These are phyloP conservation scores for Monosporozyma aquatica DNA, from an alignment of 805 yeast species.

Conservation along the genomic window DNA sequence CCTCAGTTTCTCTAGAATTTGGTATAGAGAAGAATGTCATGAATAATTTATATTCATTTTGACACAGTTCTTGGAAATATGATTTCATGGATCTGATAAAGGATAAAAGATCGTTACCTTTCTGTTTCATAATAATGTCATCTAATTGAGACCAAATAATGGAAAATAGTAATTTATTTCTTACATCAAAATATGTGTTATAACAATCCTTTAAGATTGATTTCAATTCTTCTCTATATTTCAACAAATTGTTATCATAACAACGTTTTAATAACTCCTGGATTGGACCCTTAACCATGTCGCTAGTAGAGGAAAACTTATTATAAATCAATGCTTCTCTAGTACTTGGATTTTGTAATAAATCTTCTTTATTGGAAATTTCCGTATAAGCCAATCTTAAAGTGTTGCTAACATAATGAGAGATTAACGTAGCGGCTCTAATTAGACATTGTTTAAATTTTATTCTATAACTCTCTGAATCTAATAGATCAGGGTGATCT, in stretches of 20 bases:
- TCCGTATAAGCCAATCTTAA: slow-evolving; percentile 31
- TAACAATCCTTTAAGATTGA: slow-evolving; percentile 47
- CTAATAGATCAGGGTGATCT: slow-evolving; percentile 52
- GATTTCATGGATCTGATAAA: slow-evolving; percentile 54
- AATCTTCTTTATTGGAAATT: slow-evolving; percentile 19
- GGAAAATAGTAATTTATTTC: slow-evolving; percentile 42
- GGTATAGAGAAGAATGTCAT: slow-evolving; percentile 39
- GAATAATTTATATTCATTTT: slow-evolving; percentile 55
- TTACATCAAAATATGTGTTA: slow-evolving; percentile 49
- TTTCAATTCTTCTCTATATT: slow-evolving; percentile 52
- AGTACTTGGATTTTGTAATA: slow-evolving; percentile 27
- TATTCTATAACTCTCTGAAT: slow-evolving; percentile 55
- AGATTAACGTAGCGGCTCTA: slow-evolving; percentile 64
- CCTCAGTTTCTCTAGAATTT: slow-evolving; percentile 21
- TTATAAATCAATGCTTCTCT: slow-evolving; percentile 58
- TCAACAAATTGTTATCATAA: slow-evolving; percentile 32
- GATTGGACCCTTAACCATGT: slow-evolving; percentile 32
- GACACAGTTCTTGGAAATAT: slow-evolving; percentile 49
- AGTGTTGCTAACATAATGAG: slow-evolving; percentile 47
- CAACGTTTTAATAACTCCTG: slow-evolving; percentile 31
- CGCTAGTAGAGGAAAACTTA: slow-evolving; percentile 45
- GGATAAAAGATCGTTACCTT: slow-evolving; percentile 38
- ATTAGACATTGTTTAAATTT: slow-evolving; percentile 79
- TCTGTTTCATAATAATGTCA: slow-evolving; percentile 16
- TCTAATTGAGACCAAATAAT: slow-evolving; percentile 34